phyloP scores from a whole-genome alignment of 2,329 filamentous ascomycete species.

The Neoscytalidium dimidiatum region DNA sequence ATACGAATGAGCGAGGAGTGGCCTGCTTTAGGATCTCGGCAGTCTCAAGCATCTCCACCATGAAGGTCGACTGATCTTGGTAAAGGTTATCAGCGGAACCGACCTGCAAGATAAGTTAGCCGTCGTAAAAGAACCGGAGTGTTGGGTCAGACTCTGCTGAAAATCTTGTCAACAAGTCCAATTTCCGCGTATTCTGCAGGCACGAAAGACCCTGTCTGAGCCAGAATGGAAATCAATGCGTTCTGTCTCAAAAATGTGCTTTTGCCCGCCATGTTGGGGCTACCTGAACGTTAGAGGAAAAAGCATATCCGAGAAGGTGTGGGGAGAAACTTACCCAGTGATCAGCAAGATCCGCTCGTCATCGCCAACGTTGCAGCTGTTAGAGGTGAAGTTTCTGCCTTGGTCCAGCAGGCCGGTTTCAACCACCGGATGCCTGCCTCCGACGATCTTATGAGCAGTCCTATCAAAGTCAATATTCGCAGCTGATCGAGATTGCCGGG shows the following conservation, averaged over 20 bases:
- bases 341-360: constrained; percentile 70
- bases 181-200: constrained; percentile 84
- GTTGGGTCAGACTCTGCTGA: constrained; percentile 63
- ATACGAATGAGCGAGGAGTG: constrained; percentile 78
- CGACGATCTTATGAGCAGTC: constrained; percentile 73
- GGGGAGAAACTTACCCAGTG: constrained; percentile 50
- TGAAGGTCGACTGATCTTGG: constrained; percentile 93
- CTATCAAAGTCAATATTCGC: constrained; percentile 15
- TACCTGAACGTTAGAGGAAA: constrained; percentile 11
- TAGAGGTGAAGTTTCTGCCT: constrained; percentile 79
- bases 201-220: constrained; percentile 90
- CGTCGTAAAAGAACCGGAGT: neutral
- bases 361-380: constrained; percentile 83
- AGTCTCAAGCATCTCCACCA: constrained; percentile 99
- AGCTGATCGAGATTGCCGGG: neutral
- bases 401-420: constrained; percentile 78
- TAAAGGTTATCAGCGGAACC: constrained; percentile 96
- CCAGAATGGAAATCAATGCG: constrained; percentile 88
- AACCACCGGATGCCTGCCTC: constrained; percentile 89
- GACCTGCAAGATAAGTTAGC: constrained; percentile 44
- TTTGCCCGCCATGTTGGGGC: constrained; percentile 98
- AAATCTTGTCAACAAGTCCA: constrained; percentile 93
- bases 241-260: constrained; percentile 95
- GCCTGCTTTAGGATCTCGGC: constrained; percentile 85
- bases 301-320: neutral